phyloP scores from a whole-genome alignment of 2,329 filamentous ascomycete species.

The Diaporthe destruens region DNA sequence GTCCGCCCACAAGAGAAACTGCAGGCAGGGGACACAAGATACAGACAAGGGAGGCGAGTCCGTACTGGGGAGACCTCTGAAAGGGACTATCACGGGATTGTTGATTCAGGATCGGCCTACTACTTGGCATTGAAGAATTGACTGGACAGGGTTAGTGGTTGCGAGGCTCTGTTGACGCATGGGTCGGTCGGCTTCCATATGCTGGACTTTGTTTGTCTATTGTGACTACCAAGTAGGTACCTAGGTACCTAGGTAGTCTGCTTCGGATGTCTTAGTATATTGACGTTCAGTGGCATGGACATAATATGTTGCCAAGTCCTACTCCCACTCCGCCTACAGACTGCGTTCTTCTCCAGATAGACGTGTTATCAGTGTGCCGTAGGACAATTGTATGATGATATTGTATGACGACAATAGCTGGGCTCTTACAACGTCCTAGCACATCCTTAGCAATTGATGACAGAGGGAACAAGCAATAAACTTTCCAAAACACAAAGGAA shows the following conservation, averaged over 20 bases:
- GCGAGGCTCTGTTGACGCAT: too few species aligned
- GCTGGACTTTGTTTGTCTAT: too few species aligned
- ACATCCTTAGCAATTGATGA: not conserved
- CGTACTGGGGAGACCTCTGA: conserved; percentile 27
- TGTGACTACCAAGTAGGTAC: too few species aligned
- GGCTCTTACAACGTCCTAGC: not conserved
- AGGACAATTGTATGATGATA: not conserved
- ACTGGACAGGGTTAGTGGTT: too few species aligned
- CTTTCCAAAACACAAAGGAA: not conserved
- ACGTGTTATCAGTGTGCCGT: not conserved
- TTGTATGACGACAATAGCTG: not conserved
- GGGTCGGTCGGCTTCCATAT: too few species aligned
- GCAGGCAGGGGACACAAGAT: not conserved
- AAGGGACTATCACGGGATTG: not conserved
- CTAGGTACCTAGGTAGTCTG: not conserved
- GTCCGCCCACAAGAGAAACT: not conserved
- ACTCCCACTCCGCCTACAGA: not conserved
- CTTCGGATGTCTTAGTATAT: not conserved
- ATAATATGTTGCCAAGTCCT: not conserved
- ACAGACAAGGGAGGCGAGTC: not conserved
- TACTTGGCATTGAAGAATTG: not conserved
- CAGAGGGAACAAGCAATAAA: not conserved
- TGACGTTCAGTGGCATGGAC: not conserved
- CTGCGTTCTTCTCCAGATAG: not conserved
- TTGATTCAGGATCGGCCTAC: too few species aligned